Base-by-base conservation (phyloP, 2,329 filamentous ascomycete genomes). In the Elsinoe necatrix region DNA sequence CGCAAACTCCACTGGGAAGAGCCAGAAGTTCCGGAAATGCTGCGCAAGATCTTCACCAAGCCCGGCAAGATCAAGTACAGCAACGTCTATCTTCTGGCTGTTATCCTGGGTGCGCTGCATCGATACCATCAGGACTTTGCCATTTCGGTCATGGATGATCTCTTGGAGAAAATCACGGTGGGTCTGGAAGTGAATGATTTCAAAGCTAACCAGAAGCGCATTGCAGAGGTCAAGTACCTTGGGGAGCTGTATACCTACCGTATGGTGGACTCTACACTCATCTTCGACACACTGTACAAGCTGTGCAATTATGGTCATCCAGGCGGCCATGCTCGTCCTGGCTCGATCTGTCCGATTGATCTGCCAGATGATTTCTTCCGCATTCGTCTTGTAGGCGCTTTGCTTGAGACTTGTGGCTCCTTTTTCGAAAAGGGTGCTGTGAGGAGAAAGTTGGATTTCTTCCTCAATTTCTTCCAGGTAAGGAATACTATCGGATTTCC, bases 1-100 rank as follows among this genome's bases (percentile, higher is more conserved):
- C 86, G 93, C 57, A 90, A 95, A 67, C 82, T 98, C 58, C 93
- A 98, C 67, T 98, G 93, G 93, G 93, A 98, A 72, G 93, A 98
- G 70, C 77, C 81, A 51, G 91, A 97, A 68, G 85, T 93, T 21
- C 86, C 92, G 37, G 75, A 78, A 25, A 83, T 91, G 51, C 74
- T 96, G 21, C 86, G 90, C 67, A 95, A 95, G 69, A 85, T 96
- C 42, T 98, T 97, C 68, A 89, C 90, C 54, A 96, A 95, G 69
- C 93, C 95, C 11, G 89, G 88, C 47, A 97, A 96, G 74, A 89
- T 98, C 72, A 96, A 95, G 71, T 98, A 95, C 72, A 91, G 91
- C 66, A 97, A 95, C 67, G 89, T 98, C 62, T 89, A 97, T 69
- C 81, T 97, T 52, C 80, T 98, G 52, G 90, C 91, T 1, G 92